Percentiles rank a stretch among this genome's conserved stretches.
Evolutionary conservation across 768 basidiomycete genomes (phyloP).

Genomic region (Multifurca ochricompacta): DNA sequence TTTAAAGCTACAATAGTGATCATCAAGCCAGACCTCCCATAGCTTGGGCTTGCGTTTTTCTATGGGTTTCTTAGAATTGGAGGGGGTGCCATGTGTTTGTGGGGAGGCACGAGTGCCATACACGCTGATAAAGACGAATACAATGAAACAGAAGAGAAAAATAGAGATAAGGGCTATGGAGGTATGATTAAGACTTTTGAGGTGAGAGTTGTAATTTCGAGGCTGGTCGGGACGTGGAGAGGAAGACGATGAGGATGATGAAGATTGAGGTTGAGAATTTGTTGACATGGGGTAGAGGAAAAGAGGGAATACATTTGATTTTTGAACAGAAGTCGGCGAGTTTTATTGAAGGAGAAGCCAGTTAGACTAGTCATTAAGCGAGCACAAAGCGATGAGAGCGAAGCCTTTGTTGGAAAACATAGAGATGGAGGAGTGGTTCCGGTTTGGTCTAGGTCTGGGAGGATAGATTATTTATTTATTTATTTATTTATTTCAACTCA

Average conservation of each 20-base stretch:
- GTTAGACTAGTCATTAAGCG: too few species aligned
- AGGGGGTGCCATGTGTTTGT: neutral
- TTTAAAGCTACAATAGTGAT: neutral
- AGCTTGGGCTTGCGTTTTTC: neutral
- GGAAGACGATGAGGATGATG: neutral
- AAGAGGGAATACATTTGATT: neutral
- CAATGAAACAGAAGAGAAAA: neutral
- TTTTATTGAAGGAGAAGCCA: too few species aligned
- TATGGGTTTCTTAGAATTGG: neutral
- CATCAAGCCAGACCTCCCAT: slow-evolving; percentile 14
- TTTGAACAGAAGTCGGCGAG: too few species aligned
- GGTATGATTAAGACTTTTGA: neutral
- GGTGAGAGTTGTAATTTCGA: too few species aligned
- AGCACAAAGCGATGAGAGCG: too few species aligned
- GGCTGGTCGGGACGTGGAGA: neutral
- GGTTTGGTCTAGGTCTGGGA: too few species aligned
- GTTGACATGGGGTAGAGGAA: slow-evolving; percentile 1
- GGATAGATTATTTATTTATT: too few species aligned
- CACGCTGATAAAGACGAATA: neutral
- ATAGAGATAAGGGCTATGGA: neutral
- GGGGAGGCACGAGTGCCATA: neutral
- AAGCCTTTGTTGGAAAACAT: too few species aligned
- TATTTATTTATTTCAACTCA: too few species aligned
- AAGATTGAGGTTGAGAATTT: too few species aligned
- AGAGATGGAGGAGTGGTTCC: too few species aligned